Evolutionary conservation across 2,329 filamentous ascomycete genomes (phyloP).

Genomic region (Botryotinia convoluta): DNA sequence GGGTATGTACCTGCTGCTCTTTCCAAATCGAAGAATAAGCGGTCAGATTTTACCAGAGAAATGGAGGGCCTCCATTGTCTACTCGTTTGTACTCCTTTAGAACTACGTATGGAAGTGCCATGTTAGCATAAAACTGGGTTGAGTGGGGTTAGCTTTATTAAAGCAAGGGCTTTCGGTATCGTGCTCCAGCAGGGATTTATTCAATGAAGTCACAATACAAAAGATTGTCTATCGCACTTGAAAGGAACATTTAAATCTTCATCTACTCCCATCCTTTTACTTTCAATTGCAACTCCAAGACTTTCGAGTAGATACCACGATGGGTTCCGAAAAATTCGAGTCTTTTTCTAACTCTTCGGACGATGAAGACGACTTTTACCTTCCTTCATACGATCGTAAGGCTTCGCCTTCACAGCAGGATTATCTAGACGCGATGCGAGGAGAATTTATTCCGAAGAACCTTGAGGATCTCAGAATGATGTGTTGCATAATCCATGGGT

Average conservation of each 20-base stretch:
- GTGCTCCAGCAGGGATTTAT: neutral
- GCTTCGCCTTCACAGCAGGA: neutral
- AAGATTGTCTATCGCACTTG: neutral
- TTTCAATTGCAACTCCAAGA: too few relatives aligned
- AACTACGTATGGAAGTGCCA: neutral
- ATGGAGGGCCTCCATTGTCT: neutral
- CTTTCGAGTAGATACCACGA: neutral
- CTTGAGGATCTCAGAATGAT: rapidly evolving
- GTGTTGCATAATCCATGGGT: neutral
- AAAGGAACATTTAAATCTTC: neutral
- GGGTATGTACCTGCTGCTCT: too few relatives aligned
- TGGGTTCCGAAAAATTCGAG: neutral
- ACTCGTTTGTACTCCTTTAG: neutral
- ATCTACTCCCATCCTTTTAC: neutral
- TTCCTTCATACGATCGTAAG: rapidly evolving
- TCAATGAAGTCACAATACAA: neutral
- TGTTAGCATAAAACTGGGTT: neutral
- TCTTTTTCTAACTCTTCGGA: neutral
- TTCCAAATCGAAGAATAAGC: too few relatives aligned
- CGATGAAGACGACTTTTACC: neutral
- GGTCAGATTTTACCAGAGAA: too few relatives aligned
- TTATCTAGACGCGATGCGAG: neutral
- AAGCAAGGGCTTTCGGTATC: neutral
- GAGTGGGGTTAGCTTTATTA: neutral
- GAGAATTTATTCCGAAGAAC: neutral